Conservation (phyloP, 1,139 yeast species). For the Pichia kudriavzevii region DNA sequence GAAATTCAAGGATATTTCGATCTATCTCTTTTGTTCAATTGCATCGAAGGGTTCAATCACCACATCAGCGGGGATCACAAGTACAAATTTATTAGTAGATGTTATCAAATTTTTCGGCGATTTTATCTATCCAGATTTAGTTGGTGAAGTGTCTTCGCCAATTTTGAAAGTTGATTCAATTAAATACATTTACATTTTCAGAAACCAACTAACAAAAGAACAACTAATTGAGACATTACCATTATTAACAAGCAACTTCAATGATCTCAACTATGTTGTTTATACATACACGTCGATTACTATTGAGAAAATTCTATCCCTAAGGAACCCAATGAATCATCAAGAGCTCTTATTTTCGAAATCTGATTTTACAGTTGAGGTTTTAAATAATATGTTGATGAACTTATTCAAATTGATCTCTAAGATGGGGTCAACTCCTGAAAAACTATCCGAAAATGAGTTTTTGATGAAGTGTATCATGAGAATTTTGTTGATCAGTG, state of each 20-base stretch:
- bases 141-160: slow-evolving; percentile 47
- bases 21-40: slow-evolving; percentile 77
- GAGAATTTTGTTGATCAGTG: slow-evolving; percentile 74
- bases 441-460: slow-evolving; percentile 91
- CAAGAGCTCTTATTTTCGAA: slow-evolving; percentile 57
- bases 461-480: slow-evolving; percentile 82
- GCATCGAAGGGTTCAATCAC: slow-evolving; percentile 89
- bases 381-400: slow-evolving; percentile 48
- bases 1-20: slow-evolving; percentile 83
- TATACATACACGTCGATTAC: slow-evolving; percentile 93
- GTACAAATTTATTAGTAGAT: slow-evolving; percentile 77
- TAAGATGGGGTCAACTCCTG: slow-evolving; percentile 59
- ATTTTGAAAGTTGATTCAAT: slow-evolving; percentile 88
- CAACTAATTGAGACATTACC: slow-evolving; percentile 79
- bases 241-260: slow-evolving; percentile 62
- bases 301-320: slow-evolving; percentile 76
- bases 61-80: slow-evolving; percentile 69
- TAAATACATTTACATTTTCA: slow-evolving; percentile 78
- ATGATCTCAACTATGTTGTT: slow-evolving; percentile 65
- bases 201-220: slow-evolving; percentile 85
- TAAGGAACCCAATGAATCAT: slow-evolving; percentile 45
- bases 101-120: slow-evolving; percentile 78
- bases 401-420: slow-evolving; percentile 63
- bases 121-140: slow-evolving; percentile 75
- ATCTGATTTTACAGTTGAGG: slow-evolving; percentile 52